Evolutionary conservation across 1,284 basidiomycete species (phyloP), one percentile per base, ranked within the genome.

Genomic region (Neonothopanus nambi): DNA sequence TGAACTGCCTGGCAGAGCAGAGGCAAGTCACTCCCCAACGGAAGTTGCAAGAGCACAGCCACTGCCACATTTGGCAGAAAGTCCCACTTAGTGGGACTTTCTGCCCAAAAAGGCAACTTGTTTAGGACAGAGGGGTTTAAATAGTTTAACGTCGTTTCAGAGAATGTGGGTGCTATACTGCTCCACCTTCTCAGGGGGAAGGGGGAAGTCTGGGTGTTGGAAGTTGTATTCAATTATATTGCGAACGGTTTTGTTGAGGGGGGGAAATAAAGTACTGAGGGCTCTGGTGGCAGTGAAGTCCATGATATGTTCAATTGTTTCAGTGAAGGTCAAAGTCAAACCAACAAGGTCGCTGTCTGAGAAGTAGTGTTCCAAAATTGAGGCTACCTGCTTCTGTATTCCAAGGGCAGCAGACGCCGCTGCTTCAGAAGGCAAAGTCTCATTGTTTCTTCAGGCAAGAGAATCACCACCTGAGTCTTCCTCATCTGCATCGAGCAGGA

Each of bases 211-310:
- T 9, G 91, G 77, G 67, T 99, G 97, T 59, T 95, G 91, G 40
- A 85, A 77, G 67, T 99, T 97, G 77, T 99, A 98, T 65, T 98
- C 94, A 61, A 97, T 80, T 60, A 99, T 78, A 65, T 95, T 95
- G 23, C 95, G 91, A 21, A 89, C 87, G 0, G 95, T 94, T 74
- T 98, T 98, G 81, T 98, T 98, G 70, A 99, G 75, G 42, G 99
- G 81, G 7, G 97, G 98, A 78, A 99, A 98, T 11, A 99, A 81
- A 0, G 97, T 99, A 64, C 91, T 93, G 55, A 99, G 82, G 0
- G 94, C 94, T 33, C 98, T 91, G 3, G 89, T 94, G 30, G 75
- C 72, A 1, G 96, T 98, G 74, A 98, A 98, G 70, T 98, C 95
- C 97, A 99, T 99, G 71, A 99, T 98, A 65, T 99, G 97, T 62